Conservation (phyloP, 202 grass and related monocot genomes). For the Carex arenaria region DNA sequence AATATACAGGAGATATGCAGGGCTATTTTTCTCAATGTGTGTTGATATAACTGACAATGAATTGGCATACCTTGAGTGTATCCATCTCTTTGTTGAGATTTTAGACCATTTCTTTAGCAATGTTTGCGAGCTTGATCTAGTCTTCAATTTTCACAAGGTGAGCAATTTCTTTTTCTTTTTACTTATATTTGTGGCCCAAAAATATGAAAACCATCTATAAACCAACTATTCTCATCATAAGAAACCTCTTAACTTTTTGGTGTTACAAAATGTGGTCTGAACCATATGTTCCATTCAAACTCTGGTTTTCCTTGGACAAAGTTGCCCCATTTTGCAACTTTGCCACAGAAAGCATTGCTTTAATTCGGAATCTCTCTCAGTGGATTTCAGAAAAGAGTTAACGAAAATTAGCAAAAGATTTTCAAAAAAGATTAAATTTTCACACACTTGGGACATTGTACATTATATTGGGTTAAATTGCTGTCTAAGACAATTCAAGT, state of each 20-base stretch:
- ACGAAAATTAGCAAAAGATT: neutral
- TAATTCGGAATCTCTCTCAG: neutral
- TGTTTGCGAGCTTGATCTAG: constrained; percentile 91
- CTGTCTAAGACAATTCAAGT: neutral
- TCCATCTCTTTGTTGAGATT: constrained; percentile 99
- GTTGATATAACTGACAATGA: constrained; percentile 99
- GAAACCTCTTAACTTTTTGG: neutral
- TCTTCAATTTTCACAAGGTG: constrained; percentile 89
- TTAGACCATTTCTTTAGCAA: constrained; percentile 96
- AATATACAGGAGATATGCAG: constrained; percentile 98
- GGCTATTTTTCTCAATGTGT: constrained; percentile 91
- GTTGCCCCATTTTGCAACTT: neutral
- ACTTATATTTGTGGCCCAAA: neutral
- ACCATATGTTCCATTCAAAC: neutral
- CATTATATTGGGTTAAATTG: neutral
- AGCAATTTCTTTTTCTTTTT: constrained; percentile 9
- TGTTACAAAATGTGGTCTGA: neutral
- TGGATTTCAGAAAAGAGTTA: neutral
- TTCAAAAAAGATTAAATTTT: neutral
- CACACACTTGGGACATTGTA: neutral
- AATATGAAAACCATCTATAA: neutral
- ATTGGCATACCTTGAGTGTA: constrained; percentile 92
- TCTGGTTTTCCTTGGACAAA: neutral
- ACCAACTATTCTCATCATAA: neutral
- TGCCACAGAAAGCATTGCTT: neutral